Percentiles rank a stretch among this genome's conserved stretches.
Evolutionary conservation across 2,329 filamentous ascomycete species (phyloP).

Genomic region (Colletotrichum australisinense): DNA sequence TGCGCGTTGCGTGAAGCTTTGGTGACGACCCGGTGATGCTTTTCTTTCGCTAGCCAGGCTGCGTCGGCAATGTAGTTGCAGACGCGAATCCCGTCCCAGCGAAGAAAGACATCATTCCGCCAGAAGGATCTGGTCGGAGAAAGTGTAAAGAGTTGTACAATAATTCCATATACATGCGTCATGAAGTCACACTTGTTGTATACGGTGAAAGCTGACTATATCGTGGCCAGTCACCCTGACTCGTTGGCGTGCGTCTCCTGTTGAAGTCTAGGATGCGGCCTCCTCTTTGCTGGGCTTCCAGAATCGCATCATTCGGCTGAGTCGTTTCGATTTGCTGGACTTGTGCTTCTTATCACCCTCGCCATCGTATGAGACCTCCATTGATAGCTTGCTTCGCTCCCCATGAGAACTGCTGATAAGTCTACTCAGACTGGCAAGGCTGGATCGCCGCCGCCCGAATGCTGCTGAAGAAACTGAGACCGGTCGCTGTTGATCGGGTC

Average conservation of each 20-base stretch:
- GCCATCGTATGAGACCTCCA: conserved; percentile 70
- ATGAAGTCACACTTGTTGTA: conserved; percentile 38
- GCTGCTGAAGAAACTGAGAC: conserved; percentile 71
- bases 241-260: not conserved
- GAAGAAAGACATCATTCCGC: conserved; percentile 23
- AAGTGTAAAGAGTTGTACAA: conserved; percentile 47
- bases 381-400: conserved; percentile 79
- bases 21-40: conserved; percentile 19
- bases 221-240: conserved; percentile 6
- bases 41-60: conserved; percentile 3
- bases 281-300: conserved; percentile 72
- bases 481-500: conserved; percentile 63
- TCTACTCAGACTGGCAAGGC: conserved; percentile 80
- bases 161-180: conserved; percentile 51
- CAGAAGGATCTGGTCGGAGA: conserved; percentile 19
- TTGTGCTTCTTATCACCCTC: conserved; percentile 69
- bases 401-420: conserved; percentile 81
- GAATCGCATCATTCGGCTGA: conserved; percentile 83
- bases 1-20: not conserved
- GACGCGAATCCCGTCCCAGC: not conserved
- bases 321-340: conserved; percentile 73
- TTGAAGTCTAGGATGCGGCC: conserved; percentile 38
- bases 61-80: not conserved
- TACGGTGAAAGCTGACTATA: conserved; percentile 6
- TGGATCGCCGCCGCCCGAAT: conserved; percentile 78